These are phyloP conservation scores for Chaetomium strumarium DNA, from an alignment of 2,329 filamentous ascomycete species.

Conservation along the genomic window DNA sequence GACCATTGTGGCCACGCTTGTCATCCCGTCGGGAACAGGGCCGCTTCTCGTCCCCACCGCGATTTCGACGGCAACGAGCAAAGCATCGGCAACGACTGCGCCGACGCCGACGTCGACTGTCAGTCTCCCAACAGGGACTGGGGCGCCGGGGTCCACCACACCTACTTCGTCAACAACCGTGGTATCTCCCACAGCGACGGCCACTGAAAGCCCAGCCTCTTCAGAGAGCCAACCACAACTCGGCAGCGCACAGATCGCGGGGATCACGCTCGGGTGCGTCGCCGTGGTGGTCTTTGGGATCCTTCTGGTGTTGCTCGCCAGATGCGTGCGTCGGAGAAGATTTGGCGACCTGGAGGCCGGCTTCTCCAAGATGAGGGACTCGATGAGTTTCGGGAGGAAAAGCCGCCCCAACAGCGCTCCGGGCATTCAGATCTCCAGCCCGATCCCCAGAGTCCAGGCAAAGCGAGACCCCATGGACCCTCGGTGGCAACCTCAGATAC, in stretches of 20 bases:
- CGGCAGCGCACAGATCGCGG: slow-evolving; percentile 45
- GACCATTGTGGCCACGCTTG: slow-evolving; percentile 52
- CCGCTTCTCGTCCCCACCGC: slow-evolving; percentile 29
- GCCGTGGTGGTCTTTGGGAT: slow-evolving; percentile 45
- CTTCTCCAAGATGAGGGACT: slow-evolving; percentile 35
- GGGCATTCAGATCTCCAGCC: slow-evolving; percentile 38
- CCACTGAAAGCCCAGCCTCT: neutral
- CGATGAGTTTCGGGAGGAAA: slow-evolving; percentile 28
- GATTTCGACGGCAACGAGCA: slow-evolving; percentile 12
- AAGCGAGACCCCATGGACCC: slow-evolving; percentile 17
- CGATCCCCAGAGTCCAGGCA: slow-evolving; percentile 29
- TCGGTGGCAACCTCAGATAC: slow-evolving; percentile 13
- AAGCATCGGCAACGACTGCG: slow-evolving; percentile 6
- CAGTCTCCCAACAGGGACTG: slow-evolving; percentile 8
- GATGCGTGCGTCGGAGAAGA: slow-evolving; percentile 36
- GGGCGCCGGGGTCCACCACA: slow-evolving; percentile 9
- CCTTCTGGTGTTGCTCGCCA: slow-evolving; percentile 41
- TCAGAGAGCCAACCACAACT: slow-evolving; percentile 19
- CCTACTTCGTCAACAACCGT: neutral
- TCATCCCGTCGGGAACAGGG: slow-evolving; percentile 33
- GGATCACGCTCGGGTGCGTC: slow-evolving; percentile 51
- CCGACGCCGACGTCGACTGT: slow-evolving; percentile 45
- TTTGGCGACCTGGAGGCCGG: slow-evolving; percentile 32
- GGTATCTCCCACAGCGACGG: neutral
- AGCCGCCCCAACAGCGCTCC: slow-evolving; percentile 17